Evolutionary conservation across 2,329 filamentous ascomycete species (phyloP), one percentile per base, ranked within the genome.

Genomic region (Corinectria fuckeliana): DNA sequence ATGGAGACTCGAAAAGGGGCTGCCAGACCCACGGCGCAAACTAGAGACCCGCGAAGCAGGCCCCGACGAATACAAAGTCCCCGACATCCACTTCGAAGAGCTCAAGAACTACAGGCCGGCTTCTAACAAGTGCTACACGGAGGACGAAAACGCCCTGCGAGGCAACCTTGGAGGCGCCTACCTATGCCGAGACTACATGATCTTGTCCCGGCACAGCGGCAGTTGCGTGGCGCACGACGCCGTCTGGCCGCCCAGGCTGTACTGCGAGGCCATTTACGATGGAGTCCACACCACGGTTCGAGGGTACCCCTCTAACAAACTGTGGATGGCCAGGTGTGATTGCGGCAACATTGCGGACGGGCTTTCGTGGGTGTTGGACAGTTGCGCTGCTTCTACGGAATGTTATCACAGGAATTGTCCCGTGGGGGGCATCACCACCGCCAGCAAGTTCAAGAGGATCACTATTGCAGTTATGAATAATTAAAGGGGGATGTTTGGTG

Each of bases 231-330:
- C 10, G 20, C 6, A 3, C 6, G 13, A 4, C 13, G 21, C 14
- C 3, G 21, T 5, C 10, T 26, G n/a, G 13, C 41, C 41, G 16
- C 18, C 26, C 41, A 18, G 16, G n/a, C 26, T 47, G 28, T 28
- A 41, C 21, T 47, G 41, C 41, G 28, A 54, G 30, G 41, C 41
- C 9, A 47, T 36, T 21, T 47, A 54, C 30, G 50, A 54, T 30
- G 41, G 50, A 13, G 50, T 54, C 26, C 50, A 30, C 26, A 39
- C 50, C 13, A 14, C 30, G 6, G 21, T 54, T 23, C 20, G 20
- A 13, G n/a, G 18, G n/a, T 14, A 18, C 30, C 16, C n/a, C n/a
- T n/a, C n/a, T n/a, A n/a, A n/a, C 7, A 11, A n/a, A 18, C 32
- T n/a, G 36, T n/a, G 10, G 4, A 38, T 23, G 20, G 2, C 2